Base-by-base conservation (phyloP, 2,329 filamentous ascomycete species). In the Penicillium sp. region DNA sequence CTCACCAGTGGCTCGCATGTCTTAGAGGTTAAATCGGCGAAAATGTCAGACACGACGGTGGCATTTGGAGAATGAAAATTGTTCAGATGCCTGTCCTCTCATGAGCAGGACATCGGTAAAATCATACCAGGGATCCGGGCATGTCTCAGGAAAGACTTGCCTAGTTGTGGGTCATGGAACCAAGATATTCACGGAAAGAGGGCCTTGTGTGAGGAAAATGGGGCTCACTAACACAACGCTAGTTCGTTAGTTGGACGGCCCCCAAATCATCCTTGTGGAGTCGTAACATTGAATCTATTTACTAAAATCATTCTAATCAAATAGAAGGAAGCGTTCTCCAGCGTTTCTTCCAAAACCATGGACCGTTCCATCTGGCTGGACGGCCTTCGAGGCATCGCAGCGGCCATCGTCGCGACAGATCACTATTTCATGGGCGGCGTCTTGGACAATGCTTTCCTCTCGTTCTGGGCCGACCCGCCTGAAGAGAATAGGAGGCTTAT, bases 331-430 rank as follows among this genome's bases (percentile, higher is more conserved):
- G 28, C 28, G 7, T 31, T 8, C 28, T 31, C 52, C n/a, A 14
- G 31, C 43, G 31, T 54, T 39, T 5, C 10, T 49, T 15, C 22
- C 45, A 35, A 31, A 34, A n/a, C 54, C 35, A 56, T 56, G 54
- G 54, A 61, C 17, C 61, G 61, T 35, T 57, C 59, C 17, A 47
- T 43, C 38, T 69, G 67, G 63, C 64, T 74, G 1, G 71, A 74
- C 55, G 71, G 72, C 45, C 64, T 74, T 34, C 63, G 68, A 7
- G 72, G 72, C 8, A 63, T 71, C 31, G 71, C 71, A 37, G 67
- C 71, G 0, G 63, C 67, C 41, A 61, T 69, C 20, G 70, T 68
- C 43, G 58, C 65, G 14, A 58, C 59, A 14, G 63, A 67, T 55
- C 71, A 66, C 38, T 68, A 68, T 54, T 65, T 71, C 20, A 62